Conservation (phyloP, 352 stramenopile genomes). For the Pythium vanterpoolii region DNA sequence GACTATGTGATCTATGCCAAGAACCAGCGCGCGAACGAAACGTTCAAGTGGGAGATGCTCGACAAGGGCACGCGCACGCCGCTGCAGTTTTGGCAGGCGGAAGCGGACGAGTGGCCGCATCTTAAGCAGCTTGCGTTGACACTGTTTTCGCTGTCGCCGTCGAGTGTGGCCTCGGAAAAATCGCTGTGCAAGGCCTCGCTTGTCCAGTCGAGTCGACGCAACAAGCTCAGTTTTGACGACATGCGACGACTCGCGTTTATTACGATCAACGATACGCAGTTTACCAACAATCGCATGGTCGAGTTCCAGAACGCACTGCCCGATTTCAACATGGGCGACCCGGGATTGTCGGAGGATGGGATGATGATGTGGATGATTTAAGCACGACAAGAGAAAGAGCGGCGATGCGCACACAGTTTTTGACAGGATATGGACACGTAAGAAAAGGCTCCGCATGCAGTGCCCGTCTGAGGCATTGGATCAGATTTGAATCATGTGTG, state of each 20-base stretch:
- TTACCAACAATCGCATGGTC: constrained; percentile 42
- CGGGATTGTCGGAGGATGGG: constrained; percentile 62
- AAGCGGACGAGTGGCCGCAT: constrained; percentile 76
- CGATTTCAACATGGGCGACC: constrained; percentile 69
- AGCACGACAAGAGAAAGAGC: not conserved
- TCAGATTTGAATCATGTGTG: no score
- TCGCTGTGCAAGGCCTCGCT: constrained; percentile 64
- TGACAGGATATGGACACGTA: not conserved
- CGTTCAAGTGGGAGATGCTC: constrained; percentile 85
- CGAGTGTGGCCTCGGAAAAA: constrained; percentile 70
- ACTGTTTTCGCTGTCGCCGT: constrained; percentile 76
- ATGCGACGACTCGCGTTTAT: constrained; percentile 78
- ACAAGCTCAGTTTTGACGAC: constrained; percentile 72
- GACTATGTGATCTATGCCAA: constrained; percentile 83
- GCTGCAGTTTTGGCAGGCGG: constrained; percentile 77
- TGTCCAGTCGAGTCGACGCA: constrained; percentile 58
- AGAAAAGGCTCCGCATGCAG: not conserved
- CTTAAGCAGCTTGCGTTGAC: constrained; percentile 69
- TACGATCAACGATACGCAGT: constrained; percentile 80
- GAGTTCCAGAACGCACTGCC: constrained; percentile 58
- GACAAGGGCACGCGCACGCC: constrained; percentile 76
- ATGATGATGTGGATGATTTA: constrained; percentile 91
- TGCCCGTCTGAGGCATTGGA: not conserved
- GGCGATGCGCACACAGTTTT: not conserved
- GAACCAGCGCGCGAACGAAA: constrained; percentile 73